Base-by-base conservation (phyloP, 2,329 filamentous ascomycete species). In the Rhinocladiella mackenziei region DNA sequence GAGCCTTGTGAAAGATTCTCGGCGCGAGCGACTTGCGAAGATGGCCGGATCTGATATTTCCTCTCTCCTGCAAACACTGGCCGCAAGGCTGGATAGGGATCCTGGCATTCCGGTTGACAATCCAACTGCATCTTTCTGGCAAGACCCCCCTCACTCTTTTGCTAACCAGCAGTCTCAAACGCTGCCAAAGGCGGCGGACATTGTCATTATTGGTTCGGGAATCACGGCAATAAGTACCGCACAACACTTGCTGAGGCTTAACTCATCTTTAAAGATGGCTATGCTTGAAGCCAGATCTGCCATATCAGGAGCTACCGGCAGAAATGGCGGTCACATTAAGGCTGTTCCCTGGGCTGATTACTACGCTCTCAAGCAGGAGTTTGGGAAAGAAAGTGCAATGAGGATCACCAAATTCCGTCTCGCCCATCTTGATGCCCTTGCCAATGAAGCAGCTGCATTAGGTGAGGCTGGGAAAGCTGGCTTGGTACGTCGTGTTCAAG, bases 111-210 rank as follows among this genome's bases (percentile, higher is more conserved):
- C 68, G 1, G 56, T 58, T 3, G 37, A 56, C 0, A 61, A 65
- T 26, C 65, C 67, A 2, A 68, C 65, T 1, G 15, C 54, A 5
- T 60, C 67, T 3, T 64, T 62, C 39, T 66, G 63, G 63, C 50
- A 62, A 11, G 43, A 55, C 22, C 40, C 51, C 1, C 51, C 52
- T 1, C 60, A 62, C 48, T 36, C 55, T 1, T 57, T 65, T 10
- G 44, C 57, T 4, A 44, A 56, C 2, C 32, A 34, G 1, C 50
- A 53, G 10, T 53, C 53, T 13, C 22, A 38, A 5, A 18, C 43
- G n/a, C 46, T 65, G 1, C 56, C 60, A 5, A 26, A 49, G 2
- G 39, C 56, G 26, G 52, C 59, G 2, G 59, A 65, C 37, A 46
- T 61, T 30, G 60, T 55, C 5, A 56, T 67, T 20, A 62, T 66